Base-by-base conservation (phyloP, 1,284 basidiomycete genomes). In the Moesziomyces antarcticus region DNA sequence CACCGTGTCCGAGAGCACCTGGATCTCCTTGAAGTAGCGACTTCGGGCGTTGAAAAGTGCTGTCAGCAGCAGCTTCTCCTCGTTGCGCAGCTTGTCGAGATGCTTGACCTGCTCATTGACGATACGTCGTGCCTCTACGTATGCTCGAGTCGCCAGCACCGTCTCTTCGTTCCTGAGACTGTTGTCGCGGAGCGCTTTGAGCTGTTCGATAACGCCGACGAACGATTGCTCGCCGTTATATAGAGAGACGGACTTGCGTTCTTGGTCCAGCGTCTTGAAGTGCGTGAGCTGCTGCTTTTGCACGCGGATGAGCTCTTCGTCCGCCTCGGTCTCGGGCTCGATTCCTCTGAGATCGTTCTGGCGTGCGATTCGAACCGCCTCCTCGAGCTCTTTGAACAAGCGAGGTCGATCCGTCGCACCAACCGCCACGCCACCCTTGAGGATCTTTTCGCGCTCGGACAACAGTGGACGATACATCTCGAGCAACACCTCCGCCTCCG, bases 381-480 rank as follows among this genome's bases (percentile, higher is more conserved):
- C 59, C 40, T 83, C 81, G 21, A 81, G 43, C 48, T 78, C 62
- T 25, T 66, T 69, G 58, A 65, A 81, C 18, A 79, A 61, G 20
- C 48, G 57, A 24, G 81, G 81, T 30, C 66, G 66, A 21, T 71
- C 69, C 5, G 71, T 77, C 0, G 81, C 54, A 13, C 78, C 80
- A 35, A 80, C 56, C 7, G 78, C 71, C 10, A 77, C 71, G 13
- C 33, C 53, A 13, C 77, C 77, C 11, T 77, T 78, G 16, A 83
- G 44, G 10, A 83, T 73, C 48, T 70, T 67, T 20, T 83, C 79
- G 11, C 82, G 72, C 48, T 81, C 79, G 2, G 77, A 70, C 7
- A 82, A 41, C 37, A 83, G 57, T 10, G 74, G 75, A 1, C 77
- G 71, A 50, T 82, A 82, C 80, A 82, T 82, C 47, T 82, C 80